Percentiles rank a stretch among this genome's conserved stretches.
phyloP scores from a whole-genome alignment of 2,329 filamentous ascomycete species.

The Cercospora sp. region DNA sequence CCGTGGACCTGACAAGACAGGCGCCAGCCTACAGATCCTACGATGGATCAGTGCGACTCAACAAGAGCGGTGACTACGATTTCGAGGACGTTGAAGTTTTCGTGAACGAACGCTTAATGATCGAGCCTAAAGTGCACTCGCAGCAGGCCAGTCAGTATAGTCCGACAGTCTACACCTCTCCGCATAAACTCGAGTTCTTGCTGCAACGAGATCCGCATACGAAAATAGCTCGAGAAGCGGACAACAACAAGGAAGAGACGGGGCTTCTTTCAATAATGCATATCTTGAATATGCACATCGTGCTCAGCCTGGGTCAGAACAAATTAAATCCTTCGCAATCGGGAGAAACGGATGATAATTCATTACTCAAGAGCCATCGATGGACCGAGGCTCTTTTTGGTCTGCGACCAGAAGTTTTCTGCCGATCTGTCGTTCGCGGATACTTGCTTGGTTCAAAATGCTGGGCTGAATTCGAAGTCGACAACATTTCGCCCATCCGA shows the following conservation, averaged over 20 bases:
- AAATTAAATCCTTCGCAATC: constrained; percentile 1
- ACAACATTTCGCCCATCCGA: constrained; percentile 15
- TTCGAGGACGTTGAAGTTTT: constrained; percentile 22
- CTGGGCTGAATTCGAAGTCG: constrained; percentile 28
- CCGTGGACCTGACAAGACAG: constrained; percentile 3
- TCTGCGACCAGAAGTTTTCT: constrained; percentile 20
- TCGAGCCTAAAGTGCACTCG: constrained; percentile 20
- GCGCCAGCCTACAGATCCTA: constrained; percentile 19
- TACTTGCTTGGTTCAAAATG: constrained; percentile 22
- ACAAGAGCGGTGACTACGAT: constrained; percentile 16
- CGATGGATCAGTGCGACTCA: constrained; percentile 16
- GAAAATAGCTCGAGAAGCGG: constrained; percentile 4
- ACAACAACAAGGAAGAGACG: constrained; percentile 2
- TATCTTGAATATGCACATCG: constrained; percentile 15
- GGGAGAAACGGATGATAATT: not conserved
- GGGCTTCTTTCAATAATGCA: constrained; percentile 13
- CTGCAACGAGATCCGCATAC: constrained; percentile 18
- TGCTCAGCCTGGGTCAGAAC: constrained; percentile 9
- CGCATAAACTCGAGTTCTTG: constrained; percentile 20
- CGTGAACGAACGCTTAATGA: constrained; percentile 19
- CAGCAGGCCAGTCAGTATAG: constrained; percentile 17
- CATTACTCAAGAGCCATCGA: constrained; percentile 11
- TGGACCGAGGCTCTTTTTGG: constrained; percentile 23
- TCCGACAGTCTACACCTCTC: constrained; percentile 19
- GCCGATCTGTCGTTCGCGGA: constrained; percentile 20